Evolutionary conservation across 2,329 filamentous ascomycete species (phyloP).

Genomic region (Macrophomina phaseolina): DNA sequence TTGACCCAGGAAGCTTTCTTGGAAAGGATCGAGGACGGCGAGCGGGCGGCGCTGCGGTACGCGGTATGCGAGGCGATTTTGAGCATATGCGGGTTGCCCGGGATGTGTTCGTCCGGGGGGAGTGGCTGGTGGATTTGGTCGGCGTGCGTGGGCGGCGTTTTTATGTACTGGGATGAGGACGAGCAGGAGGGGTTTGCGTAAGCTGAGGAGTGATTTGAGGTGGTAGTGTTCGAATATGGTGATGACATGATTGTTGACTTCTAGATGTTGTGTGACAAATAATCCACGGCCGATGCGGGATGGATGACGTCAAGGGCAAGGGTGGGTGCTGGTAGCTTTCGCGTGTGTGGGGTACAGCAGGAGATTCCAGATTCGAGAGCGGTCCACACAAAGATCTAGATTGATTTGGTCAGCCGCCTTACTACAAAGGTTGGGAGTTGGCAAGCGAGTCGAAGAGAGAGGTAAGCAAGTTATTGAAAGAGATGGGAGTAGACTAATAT

Average conservation of each 20-base stretch:
- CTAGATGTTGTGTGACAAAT: neutral
- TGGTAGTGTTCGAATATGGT: neutral
- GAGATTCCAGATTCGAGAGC: conserved; percentile 1
- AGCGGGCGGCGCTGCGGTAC: conserved; percentile 31
- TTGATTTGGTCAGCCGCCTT: neutral
- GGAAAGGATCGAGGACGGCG: conserved; percentile 24
- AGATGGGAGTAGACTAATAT: conserved; percentile 6
- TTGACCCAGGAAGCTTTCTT: conserved; percentile 19
- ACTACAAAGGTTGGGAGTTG: neutral
- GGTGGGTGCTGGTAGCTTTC: neutral
- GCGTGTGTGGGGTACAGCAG: neutral
- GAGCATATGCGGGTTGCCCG: conserved; percentile 33
- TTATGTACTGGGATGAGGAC: neutral
- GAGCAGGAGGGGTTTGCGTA: neutral
- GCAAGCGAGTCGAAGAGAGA: neutral
- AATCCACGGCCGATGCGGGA: neutral
- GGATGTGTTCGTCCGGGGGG: neutral
- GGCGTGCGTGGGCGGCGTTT: neutral
- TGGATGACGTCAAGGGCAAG: conserved; percentile 16
- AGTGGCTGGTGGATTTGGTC: neutral
- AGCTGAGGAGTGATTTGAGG: neutral
- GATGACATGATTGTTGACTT: conserved; percentile 1
- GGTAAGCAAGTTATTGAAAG: neutral
- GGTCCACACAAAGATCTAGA: neutral
- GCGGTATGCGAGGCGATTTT: conserved; percentile 33